phyloP scores from a whole-genome alignment of 495 filamentous ascomycete species.

The Clavariopsis aquatica region DNA sequence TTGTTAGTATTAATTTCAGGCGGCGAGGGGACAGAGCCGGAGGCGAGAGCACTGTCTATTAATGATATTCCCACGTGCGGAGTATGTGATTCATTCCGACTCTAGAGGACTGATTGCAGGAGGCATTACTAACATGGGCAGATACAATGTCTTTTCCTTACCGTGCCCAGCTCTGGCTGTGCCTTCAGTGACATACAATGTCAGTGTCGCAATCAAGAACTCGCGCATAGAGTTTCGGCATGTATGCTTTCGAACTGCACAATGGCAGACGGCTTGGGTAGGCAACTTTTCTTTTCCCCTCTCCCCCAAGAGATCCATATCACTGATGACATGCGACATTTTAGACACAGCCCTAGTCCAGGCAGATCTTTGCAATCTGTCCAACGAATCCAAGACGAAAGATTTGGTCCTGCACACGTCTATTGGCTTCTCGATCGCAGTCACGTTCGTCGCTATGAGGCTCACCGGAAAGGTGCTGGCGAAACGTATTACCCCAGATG shows the following conservation, averaged over 20 bases:
- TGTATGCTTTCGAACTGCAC: slow-evolving; percentile 21
- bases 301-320: too few species aligned
- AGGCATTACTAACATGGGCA: not conserved
- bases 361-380: slow-evolving; percentile 6
- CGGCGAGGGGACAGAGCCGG: not conserved
- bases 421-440: not conserved
- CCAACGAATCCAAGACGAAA: slow-evolving; percentile 3
- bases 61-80: not conserved
- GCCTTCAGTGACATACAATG: slow-evolving; percentile 4
- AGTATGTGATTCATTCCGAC: not conserved
- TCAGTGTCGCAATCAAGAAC: slow-evolving; percentile 5
- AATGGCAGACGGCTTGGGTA: slow-evolving; percentile 15
- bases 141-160: slow-evolving; percentile 13
- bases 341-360: slow-evolving; percentile 16
- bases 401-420: slow-evolving; percentile 5
- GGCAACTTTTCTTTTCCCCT: not conserved
- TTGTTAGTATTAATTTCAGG: not conserved
- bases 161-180: slow-evolving; percentile 6
- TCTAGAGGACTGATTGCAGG: not conserved
- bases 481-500: slow-evolving; percentile 11
- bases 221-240: not conserved
- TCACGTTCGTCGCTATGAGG: slow-evolving; percentile 8
- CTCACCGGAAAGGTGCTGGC: slow-evolving; percentile 1
- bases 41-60: not conserved
- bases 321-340: not conserved